Evolutionary conservation across 805 yeast genomes (phyloP), one percentile per base, ranked within the genome.

Genomic region (Kazachstania psychrophila): DNA sequence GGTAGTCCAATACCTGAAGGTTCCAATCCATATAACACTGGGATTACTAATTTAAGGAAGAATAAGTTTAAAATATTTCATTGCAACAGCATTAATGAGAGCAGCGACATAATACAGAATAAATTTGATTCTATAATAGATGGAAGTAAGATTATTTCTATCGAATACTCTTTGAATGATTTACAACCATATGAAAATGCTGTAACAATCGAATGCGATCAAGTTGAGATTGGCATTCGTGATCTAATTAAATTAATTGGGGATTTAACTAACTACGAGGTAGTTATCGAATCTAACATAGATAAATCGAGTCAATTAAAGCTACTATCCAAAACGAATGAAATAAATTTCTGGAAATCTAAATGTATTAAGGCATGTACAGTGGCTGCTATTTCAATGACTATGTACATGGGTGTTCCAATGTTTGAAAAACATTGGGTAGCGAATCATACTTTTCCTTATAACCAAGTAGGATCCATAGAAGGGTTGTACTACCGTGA

Each of bases 271-370:
- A 79, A 79, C 1, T 69, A 77, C 40, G 71, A 69, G 26, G 85
- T 81, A 8, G 45, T 64, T 3, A 60, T 71, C 4, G 59, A 64
- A 13, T 49, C 62, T 23, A 60, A 51, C 34, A 52, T 78, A 4
- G 84, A 80, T 53, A 75, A 73, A 44, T 58, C 75, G 3, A 66
- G 81, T 4, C 97, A 92, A 57, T 53, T 89, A 28, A 75, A 72
- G 27, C 56, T 82, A 2, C 64, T 92, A 20, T 68, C 84, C 1
- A 76, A 83, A 46, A 66, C 72, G 7, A 75, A 77, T 46, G 96
- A 89, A 44, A 77, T 84, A 31, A 61, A 65, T 34, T 74, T 70
- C 49, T 92, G 96, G 94, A 70, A 68, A 40, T 44, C 56, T 8
- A 77, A 68, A 40, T 73, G 82, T 40, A 42, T 72, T 36, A 66